Percentiles rank a stretch among this genome's conserved stretches.
Conservation (phyloP, 2,329 filamentous ascomycete genomes). For the Corinectria fuckeliana region DNA sequence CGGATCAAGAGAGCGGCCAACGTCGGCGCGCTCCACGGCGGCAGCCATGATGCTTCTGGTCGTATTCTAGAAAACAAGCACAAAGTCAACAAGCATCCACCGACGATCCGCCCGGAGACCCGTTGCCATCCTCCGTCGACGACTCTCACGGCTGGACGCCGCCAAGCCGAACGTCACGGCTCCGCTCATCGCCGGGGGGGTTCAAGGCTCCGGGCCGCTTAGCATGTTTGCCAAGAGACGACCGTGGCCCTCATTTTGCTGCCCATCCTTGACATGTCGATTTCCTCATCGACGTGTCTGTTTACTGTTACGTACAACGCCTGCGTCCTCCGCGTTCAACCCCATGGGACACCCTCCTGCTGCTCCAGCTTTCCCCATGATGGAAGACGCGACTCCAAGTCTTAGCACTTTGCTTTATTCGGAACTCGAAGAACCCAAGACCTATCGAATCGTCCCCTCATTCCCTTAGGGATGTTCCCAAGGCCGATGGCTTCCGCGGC, state of each 20-base stretch:
- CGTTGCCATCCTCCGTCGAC: background rate
- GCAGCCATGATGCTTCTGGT: constrained; percentile 25
- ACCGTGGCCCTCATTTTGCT: no score
- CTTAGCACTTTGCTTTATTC: background rate
- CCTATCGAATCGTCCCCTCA: background rate
- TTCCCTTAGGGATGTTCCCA: background rate
- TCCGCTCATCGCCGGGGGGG: background rate
- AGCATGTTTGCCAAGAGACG: constrained; percentile 11
- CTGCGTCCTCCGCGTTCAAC: constrained; percentile 13
- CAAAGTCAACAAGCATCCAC: background rate
- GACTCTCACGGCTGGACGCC: background rate
- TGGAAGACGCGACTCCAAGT: constrained; percentile 9
- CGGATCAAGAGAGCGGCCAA: background rate
- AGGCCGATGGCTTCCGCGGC: constrained; percentile 14
- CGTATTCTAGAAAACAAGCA: constrained; percentile 37
- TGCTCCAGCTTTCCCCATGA: constrained; percentile 30
- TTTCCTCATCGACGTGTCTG: background rate
- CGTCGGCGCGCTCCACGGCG: constrained; percentile 3
- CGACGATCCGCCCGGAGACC: constrained; percentile 8
- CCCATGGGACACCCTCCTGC: constrained; percentile 31
- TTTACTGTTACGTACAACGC: constrained; percentile 35
- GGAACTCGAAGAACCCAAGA: background rate
- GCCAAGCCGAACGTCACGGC: constrained; percentile 5
- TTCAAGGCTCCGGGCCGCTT: no score
- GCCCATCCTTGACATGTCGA: constrained; percentile 10